Base-by-base conservation (phyloP, 2,329 filamentous ascomycete genomes). In the Sporothrix pallida region DNA sequence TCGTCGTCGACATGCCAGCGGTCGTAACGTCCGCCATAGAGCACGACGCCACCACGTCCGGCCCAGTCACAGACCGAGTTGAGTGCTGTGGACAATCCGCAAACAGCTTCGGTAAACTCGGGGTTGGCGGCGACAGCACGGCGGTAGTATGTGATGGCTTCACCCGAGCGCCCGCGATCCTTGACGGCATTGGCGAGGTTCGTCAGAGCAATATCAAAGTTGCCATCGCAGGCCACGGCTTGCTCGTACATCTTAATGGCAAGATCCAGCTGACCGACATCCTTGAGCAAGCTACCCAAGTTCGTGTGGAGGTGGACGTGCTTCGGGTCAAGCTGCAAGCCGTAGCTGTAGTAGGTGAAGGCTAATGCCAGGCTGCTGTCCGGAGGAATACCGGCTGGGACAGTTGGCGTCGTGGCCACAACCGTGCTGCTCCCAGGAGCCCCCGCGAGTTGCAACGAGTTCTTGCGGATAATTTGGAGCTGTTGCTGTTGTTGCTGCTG, bases 291-390 rank as follows among this genome's bases (percentile, higher is more conserved):
- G 80, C 96, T 98, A 9, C 96, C 96, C 1, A 99, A 86, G 77
- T 99, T 99, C 0, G 96, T 99, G 81, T 98, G 97, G 1, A 99
- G 88, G 82, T 99, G 96, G 12, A 97, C 96, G 82, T 99, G 96
- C 74, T 93, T 91, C 3, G 91, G 87, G 80, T 99, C 96, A 9
- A 99, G 87, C 63, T 90, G 89, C 20, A 99, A 85, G 6, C 96
- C 96, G 80, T 98, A 98, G 77, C 97, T 93, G 83, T 99, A 99
- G 81, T 98, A 99, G 8, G 93, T 90, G 76, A 99, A 86, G 17
- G 96, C 96, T 63, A 99, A 86, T 46, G 93, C 91, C 75, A 98
- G 88, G 13, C 96, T 95, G 80, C 93, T 98, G 2, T 95, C 95
- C 26, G 93, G 92, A 4, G 90, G 84, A 60, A 98, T 91, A 0